Evolutionary conservation across 257 asterid species (phyloP).

Genomic region (Petunia axillaris): DNA sequence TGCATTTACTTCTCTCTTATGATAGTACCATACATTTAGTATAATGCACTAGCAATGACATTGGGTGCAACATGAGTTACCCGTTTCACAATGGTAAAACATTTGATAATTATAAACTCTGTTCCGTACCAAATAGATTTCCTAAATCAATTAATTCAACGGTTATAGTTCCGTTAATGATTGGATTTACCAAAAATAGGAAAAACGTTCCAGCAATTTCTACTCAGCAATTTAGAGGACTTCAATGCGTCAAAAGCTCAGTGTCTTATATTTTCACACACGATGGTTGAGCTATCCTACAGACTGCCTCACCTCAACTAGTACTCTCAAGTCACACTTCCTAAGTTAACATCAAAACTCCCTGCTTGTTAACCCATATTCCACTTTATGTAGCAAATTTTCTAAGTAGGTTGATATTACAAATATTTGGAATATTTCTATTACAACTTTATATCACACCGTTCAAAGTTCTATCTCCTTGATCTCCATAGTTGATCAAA

Average conservation of each 20-base stretch:
- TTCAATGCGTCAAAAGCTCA: not conserved
- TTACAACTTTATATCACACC: not conserved
- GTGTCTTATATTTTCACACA: not conserved
- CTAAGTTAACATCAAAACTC: not conserved
- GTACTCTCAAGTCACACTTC: constrained; percentile 9
- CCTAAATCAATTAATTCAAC: not conserved
- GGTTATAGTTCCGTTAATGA: not conserved
- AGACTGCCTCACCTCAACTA: not conserved
- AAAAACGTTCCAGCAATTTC: not conserved
- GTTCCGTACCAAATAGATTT: not conserved
- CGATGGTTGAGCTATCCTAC: not conserved
- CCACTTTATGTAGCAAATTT: not conserved
- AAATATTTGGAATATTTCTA: not conserved
- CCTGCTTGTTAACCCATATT: not conserved
- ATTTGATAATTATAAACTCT: not conserved
- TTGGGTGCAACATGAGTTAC: not conserved
- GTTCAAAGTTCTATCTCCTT: not conserved
- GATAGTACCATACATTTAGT: not conserved
- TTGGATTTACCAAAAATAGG: not conserved
- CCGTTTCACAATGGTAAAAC: not conserved
- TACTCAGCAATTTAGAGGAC: not conserved
- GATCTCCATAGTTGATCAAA: not conserved
- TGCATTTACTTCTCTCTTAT: not conserved
- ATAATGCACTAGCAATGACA: not conserved
- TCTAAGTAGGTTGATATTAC: not conserved